phyloP scores from a whole-genome alignment of 1,139 yeast genomes.

The Suhomyces coccinellae region DNA sequence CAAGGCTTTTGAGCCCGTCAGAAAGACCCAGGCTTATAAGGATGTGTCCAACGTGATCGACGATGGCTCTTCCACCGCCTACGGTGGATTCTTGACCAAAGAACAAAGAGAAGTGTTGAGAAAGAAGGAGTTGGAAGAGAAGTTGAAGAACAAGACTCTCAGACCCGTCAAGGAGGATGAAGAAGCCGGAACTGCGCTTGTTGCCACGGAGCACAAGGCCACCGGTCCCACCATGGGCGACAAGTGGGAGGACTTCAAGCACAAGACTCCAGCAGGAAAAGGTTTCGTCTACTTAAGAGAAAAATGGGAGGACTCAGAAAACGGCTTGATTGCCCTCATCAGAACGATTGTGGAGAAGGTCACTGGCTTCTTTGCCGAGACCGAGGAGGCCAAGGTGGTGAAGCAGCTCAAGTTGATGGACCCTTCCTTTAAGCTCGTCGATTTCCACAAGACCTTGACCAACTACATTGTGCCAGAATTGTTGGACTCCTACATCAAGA shows the following conservation, averaged over 20 bases:
- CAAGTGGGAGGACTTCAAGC: constrained; percentile 67
- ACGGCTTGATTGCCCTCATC: constrained; percentile 79
- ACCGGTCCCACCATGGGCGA: constrained; percentile 69
- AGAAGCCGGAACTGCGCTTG: constrained; percentile 82
- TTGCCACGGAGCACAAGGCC: constrained; percentile 80
- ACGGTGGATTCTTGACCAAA: constrained; percentile 90
- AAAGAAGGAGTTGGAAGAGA: constrained; percentile 55
- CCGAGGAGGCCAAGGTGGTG: constrained; percentile 91
- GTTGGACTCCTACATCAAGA: constrained; percentile 91
- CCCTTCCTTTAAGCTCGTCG: constrained; percentile 79
- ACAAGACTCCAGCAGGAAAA: constrained; percentile 71
- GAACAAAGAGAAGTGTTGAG: constrained; percentile 80
- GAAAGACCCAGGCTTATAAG: constrained; percentile 86
- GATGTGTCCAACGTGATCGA: constrained; percentile 87
- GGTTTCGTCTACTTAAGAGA: constrained; percentile 60
- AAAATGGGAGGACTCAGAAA: constrained; percentile 92
- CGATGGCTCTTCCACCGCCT: constrained; percentile 83
- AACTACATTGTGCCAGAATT: constrained; percentile 94
- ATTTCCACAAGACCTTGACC: constrained; percentile 80
- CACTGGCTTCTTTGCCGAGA: constrained; percentile 90
- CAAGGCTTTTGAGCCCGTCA: constrained; percentile 89
- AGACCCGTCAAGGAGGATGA: constrained; percentile 79
- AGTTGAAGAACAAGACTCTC: constrained; percentile 33
- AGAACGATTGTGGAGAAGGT: constrained; percentile 81
- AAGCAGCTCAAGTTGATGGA: constrained; percentile 87